Conservation (phyloP, 2,329 filamentous ascomycete genomes). For the Zymoseptoria ardabiliae region DNA sequence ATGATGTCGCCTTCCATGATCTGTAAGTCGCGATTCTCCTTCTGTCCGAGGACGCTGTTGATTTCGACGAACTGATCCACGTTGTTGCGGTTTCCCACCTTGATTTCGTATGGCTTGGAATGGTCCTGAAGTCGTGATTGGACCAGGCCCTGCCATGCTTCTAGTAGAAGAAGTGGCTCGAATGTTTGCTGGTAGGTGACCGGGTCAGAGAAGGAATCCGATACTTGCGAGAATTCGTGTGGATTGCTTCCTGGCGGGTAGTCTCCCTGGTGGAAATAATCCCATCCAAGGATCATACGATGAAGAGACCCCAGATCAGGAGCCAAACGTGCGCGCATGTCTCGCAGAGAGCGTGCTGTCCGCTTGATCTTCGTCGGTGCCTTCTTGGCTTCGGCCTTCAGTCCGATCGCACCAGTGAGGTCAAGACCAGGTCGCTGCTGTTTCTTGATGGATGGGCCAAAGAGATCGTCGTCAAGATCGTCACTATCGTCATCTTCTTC, state of each 20-base stretch:
- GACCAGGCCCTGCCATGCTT: slow-evolving; percentile 93
- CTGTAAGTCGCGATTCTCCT: slow-evolving; percentile 62
- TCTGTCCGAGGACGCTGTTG: slow-evolving; percentile 68
- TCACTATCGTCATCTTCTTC: slow-evolving; percentile 34
- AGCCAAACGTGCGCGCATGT: slow-evolving; percentile 86
- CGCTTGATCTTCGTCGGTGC: slow-evolving; percentile 79
- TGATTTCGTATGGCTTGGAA: slow-evolving; percentile 76
- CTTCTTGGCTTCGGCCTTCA: slow-evolving; percentile 45
- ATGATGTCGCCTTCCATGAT: slow-evolving; percentile 83
- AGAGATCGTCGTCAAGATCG: slow-evolving; percentile 48
- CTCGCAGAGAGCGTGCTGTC: slow-evolving; percentile 73
- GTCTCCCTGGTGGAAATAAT: slow-evolving; percentile 84
- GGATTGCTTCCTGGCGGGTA: slow-evolving; percentile 68
- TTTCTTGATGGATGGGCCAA: slow-evolving; percentile 43
- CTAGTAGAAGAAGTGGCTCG: slow-evolving; percentile 78
- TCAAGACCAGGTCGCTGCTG: slow-evolving; percentile 26
- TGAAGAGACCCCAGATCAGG: slow-evolving; percentile 83
- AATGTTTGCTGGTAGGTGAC: slow-evolving; percentile 81
- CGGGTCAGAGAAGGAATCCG: slow-evolving; percentile 68
- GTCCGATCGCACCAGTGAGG: slow-evolving; percentile 23
- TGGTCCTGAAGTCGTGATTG: slow-evolving; percentile 81
- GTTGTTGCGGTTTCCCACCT: slow-evolving; percentile 76
- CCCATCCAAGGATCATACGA: slow-evolving; percentile 81
- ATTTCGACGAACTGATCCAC: slow-evolving; percentile 93
- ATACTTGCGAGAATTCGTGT: slow-evolving; percentile 66